phyloP scores from a whole-genome alignment of 495 filamentous ascomycete species.

The Aspergillus ellipticus region DNA sequence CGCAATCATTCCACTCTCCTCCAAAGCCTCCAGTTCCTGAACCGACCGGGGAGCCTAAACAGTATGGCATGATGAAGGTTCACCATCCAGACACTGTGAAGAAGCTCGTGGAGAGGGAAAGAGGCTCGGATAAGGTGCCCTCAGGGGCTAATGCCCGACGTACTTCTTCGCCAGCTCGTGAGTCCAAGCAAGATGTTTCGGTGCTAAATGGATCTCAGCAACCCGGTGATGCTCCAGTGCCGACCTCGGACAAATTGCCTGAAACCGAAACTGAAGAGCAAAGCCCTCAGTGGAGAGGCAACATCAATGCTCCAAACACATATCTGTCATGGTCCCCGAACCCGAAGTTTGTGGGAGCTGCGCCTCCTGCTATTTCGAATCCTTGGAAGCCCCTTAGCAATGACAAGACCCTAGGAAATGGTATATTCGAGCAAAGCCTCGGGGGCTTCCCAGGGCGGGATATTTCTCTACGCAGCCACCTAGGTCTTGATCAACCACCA shows the following conservation, averaged over 20 bases:
- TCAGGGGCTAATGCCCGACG: constrained; percentile 24
- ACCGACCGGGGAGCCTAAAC: constrained; percentile 48
- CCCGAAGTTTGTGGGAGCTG: constrained; percentile 26
- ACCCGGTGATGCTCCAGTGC: constrained; percentile 17
- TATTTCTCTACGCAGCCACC: constrained; percentile 34
- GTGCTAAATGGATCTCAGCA: constrained; percentile 27
- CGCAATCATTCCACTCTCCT: constrained; percentile 36
- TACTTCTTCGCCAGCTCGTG: constrained; percentile 30
- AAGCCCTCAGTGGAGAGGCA: constrained; percentile 34
- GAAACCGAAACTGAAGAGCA: constrained; percentile 35
- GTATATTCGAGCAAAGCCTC: constrained; percentile 68
- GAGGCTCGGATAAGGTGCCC: constrained; percentile 33
- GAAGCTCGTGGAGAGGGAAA: constrained; percentile 39
- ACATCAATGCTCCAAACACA: constrained; percentile 31
- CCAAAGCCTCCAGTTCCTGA: constrained; percentile 53
- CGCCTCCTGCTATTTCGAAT: constrained; percentile 50
- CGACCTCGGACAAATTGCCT: constrained; percentile 12
- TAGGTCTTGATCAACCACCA: constrained; percentile 36
- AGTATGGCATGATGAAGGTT: constrained; percentile 59
- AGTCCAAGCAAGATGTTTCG: constrained; percentile 30
- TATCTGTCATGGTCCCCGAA: constrained; percentile 41
- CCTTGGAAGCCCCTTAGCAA: constrained; percentile 73
- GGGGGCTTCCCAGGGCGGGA: constrained; percentile 42
- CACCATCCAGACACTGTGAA: constrained; percentile 49
- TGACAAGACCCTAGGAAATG: constrained; percentile 69